A percentile compares a stretch with the other conserved stretches of the same genome.
Evolutionary conservation across 305 asterid species (phyloP).

Genomic region (Fraxinus latifolia): DNA sequence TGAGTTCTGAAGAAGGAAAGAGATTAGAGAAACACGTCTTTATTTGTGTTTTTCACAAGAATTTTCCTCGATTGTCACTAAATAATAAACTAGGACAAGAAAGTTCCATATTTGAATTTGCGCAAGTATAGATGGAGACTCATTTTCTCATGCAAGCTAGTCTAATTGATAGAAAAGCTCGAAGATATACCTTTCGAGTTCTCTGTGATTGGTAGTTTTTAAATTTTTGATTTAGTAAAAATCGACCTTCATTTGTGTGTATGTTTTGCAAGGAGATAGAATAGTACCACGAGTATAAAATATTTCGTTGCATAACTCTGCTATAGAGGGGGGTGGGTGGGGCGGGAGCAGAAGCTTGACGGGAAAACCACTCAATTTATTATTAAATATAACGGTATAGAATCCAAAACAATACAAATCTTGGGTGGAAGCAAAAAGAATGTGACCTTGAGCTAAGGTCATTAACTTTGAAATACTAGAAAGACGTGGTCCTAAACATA

Average conservation of each 20-base stretch:
- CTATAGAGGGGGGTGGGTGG: not conserved
- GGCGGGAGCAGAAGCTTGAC: not conserved
- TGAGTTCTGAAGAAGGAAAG: no score
- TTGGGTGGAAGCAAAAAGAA: constrained; percentile 28
- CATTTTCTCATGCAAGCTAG: no score
- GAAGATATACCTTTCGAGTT: not conserved
- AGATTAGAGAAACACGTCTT: no score
- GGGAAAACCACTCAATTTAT: not conserved
- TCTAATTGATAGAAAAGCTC: no score
- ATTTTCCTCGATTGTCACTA: no score
- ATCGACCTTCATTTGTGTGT: not conserved
- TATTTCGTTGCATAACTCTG: no score
- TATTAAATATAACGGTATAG: not conserved
- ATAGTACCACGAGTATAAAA: no score
- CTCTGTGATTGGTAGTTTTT: not conserved
- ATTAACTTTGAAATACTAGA: constrained; percentile 22
- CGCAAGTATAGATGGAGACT: no score
- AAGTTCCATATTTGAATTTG: no score
- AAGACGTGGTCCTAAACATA: constrained; percentile 23
- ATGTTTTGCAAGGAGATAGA: not conserved
- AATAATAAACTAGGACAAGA: no score
- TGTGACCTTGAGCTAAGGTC: constrained; percentile 78
- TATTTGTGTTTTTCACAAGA: no score
- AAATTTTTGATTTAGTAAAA: not conserved
- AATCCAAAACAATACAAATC: not conserved